These are phyloP conservation scores for Stenogyne calaminthoides DNA, from an alignment of 305 asterid species.

Conservation along the genomic window DNA sequence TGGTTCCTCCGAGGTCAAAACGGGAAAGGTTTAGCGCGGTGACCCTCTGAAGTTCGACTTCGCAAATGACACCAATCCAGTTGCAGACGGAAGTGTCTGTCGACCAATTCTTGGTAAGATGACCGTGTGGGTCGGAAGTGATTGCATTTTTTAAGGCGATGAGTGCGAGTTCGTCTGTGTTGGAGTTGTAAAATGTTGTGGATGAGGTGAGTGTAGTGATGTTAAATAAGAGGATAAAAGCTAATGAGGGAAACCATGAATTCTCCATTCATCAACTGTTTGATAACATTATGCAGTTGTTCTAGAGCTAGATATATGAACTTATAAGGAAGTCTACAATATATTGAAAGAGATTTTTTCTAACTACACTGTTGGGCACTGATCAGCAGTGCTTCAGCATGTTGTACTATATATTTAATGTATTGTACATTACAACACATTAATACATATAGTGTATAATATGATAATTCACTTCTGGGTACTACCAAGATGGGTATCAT, in stretches of 20 bases:
- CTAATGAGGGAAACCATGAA: background rate
- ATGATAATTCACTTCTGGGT: no score
- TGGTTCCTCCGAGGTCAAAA: slow-evolving; percentile 31
- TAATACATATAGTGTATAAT: no score
- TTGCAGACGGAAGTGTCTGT: background rate
- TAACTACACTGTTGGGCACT: no score
- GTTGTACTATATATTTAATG: no score
- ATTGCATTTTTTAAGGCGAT: background rate
- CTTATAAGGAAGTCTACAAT: background rate
- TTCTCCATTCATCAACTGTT: background rate
- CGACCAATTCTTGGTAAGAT: background rate
- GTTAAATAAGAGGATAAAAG: background rate
- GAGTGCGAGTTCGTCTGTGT: background rate
- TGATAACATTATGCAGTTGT: no score
- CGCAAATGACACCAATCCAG: slow-evolving; percentile 17
- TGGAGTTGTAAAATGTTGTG: background rate
- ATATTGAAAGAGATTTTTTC: no score
- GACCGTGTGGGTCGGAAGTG: background rate
- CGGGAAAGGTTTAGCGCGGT: slow-evolving; percentile 35
- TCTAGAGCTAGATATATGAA: no score
- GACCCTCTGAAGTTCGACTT: slow-evolving; percentile 24
- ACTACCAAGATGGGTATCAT: no score
- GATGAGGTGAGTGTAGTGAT: background rate
- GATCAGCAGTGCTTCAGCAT: no score
- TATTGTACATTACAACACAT: no score